Evolutionary conservation across 352 stramenopile genomes (phyloP).

Genomic region (Globisporangium megalacanthum): DNA sequence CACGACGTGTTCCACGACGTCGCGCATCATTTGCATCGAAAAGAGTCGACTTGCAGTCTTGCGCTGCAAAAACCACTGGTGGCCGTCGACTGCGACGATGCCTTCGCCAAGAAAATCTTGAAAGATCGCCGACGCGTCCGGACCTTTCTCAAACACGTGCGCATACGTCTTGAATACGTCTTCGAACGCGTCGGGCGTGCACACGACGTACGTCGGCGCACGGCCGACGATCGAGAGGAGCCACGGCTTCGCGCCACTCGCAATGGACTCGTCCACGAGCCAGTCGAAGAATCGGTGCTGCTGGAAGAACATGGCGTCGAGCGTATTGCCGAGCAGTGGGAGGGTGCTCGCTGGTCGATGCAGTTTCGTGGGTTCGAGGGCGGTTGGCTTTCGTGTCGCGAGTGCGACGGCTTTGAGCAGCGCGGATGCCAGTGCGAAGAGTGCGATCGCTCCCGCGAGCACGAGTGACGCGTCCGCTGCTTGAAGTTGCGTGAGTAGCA

Average conservation of each 20-base stretch:
- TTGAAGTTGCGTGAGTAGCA: too few relatives aligned
- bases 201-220: slow-evolving; percentile 34
- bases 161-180: slow-evolving; percentile 70
- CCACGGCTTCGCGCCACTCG: slow-evolving; percentile 30
- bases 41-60: slow-evolving; percentile 89
- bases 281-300: slow-evolving; percentile 34
- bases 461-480: too few relatives aligned
- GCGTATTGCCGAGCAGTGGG: slow-evolving; percentile 47
- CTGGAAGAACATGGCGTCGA: slow-evolving; percentile 62
- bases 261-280: slow-evolving; percentile 27
- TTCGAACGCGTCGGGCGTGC: slow-evolving; percentile 37
- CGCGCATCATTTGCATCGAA: slow-evolving; percentile 47
- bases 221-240: slow-evolving; percentile 28
- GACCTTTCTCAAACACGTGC: slow-evolving; percentile 71
- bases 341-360: slow-evolving; percentile 18
- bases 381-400: too few relatives aligned
- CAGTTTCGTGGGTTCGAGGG: too few relatives aligned
- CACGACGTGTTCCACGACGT: slow-evolving; percentile 50
- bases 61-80: slow-evolving; percentile 64
- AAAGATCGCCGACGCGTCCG: slow-evolving; percentile 24
- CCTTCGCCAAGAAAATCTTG: slow-evolving; percentile 69
- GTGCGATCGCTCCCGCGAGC: too few relatives aligned
- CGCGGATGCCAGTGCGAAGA: too few relatives aligned
- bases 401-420: too few relatives aligned
- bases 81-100: slow-evolving; percentile 70